Base-by-base conservation (phyloP, 192 early-diverging fungal species). In the Coemansia sp. region DNA sequence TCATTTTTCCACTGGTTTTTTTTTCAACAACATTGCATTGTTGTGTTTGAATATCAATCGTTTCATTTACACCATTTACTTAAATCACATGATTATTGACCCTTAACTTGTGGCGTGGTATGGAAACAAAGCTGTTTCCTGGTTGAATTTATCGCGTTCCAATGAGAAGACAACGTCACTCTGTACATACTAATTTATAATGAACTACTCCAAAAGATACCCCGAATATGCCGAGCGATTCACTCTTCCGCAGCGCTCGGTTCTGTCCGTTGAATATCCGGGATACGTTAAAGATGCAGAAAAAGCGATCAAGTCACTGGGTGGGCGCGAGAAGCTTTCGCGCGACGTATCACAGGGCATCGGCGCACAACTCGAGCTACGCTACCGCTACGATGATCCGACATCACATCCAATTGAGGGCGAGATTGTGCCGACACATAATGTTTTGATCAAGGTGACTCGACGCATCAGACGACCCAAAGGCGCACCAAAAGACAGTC, bases 251-350 rank as follows among this genome's bases (percentile, higher is more conserved):
- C 53, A 64, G 52, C 48, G 44, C 25, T 58, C 65, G 0, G 24
- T 64, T n/a, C 50, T 78, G 18, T 57, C 69, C 0, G 66, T 81
- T 18, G 80, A 81, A 38, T 81, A 78, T 23, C 80, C 80, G 5
- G 80, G 75, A 2, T 67, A 71, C 40, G 75, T 81, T 17, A 30
- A 57, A 9, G 33, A 74, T 34, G 18, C 50, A 0, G 59, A 73
- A 21, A 70, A 68, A 37, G 75, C 75, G 1, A 55, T 81, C 25
- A 42, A 30, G 34, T 62, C 75, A 11, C 37, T 81, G 15, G 80
- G 80, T 17, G 80, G 80, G 17, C 61, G 52, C 45, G 59, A 73
- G 27, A 61, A 62, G 44, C 66, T 81, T 7, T 59, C 67, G 17
- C 64, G 61, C 11, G 45, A 62, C 21, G 44, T 64, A 14, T 41